Conservation (phyloP, 495 filamentous ascomycete species). For the Aspergillus baeticus region DNA sequence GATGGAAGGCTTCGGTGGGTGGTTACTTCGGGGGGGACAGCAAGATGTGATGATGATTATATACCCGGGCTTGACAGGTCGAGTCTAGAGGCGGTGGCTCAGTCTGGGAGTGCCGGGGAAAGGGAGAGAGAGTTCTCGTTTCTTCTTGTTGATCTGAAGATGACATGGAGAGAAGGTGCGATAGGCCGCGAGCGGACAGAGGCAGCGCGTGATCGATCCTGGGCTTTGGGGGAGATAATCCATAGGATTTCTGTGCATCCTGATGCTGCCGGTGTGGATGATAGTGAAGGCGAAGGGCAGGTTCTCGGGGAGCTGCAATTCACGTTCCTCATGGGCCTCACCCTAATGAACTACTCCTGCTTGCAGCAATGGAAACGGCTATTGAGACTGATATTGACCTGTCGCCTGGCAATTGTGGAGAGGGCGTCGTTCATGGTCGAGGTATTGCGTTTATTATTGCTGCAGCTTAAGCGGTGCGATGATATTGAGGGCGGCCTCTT, state of each 20-base stretch:
- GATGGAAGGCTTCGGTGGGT: constrained; percentile 42
- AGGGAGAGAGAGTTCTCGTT: constrained; percentile 46
- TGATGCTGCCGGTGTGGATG: neutral
- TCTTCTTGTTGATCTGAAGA: constrained; percentile 49
- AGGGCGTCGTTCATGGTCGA: constrained; percentile 57
- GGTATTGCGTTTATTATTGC: constrained; percentile 60
- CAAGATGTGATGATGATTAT: constrained; percentile 44
- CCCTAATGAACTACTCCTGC: constrained; percentile 81
- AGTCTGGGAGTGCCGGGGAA: constrained; percentile 10
- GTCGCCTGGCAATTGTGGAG: constrained; percentile 55
- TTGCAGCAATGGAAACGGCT: constrained; percentile 86
- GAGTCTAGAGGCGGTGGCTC: neutral
- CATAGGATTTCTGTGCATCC: constrained; percentile 20
- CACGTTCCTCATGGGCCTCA: constrained; percentile 75
- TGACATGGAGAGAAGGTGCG: constrained; percentile 67
- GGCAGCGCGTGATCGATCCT: constrained; percentile 67
- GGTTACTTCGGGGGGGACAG: constrained; percentile 48
- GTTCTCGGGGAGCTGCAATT: constrained; percentile 88
- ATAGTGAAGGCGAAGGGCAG: constrained; percentile 35
- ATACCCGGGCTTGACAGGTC: constrained; percentile 46
- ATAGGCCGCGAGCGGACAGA: constrained; percentile 72
- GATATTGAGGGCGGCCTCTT: constrained; percentile 63
- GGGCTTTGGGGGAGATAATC: constrained; percentile 61
- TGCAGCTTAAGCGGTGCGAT: constrained; percentile 70
- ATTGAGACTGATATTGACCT: constrained; percentile 68